Percentiles rank a stretch among this genome's conserved stretches.
Conservation (phyloP, 805 yeast genomes). For the Grigorovia transvaalensis region DNA sequence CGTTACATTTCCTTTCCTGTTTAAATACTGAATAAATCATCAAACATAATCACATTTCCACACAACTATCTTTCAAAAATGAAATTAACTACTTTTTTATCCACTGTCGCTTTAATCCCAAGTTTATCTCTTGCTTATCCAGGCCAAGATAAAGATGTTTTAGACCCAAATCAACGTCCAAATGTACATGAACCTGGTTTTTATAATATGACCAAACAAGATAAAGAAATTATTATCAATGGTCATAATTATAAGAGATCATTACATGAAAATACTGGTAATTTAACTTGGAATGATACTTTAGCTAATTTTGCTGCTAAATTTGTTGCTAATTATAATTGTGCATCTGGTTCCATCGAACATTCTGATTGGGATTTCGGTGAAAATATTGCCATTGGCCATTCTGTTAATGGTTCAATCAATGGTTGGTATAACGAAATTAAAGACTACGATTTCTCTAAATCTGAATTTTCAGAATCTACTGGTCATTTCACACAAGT, state of each 20-base stretch:
- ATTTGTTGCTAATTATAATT: slow-evolving; percentile 40
- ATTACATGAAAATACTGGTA: slow-evolving; percentile 15
- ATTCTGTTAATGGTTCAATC: slow-evolving; percentile 34
- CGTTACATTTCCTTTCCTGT: no score
- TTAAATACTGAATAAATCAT: no score
- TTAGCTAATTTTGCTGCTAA: slow-evolving; percentile 39
- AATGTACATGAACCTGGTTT: not conserved
- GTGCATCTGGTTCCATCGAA: slow-evolving; percentile 47
- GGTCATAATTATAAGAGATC: slow-evolving; percentile 36
- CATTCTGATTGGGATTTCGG: slow-evolving; percentile 55
- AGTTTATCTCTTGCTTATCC: not conserved
- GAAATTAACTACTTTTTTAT: not conserved
- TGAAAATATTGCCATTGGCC: slow-evolving; percentile 69
- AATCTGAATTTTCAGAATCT: slow-evolving; percentile 34
- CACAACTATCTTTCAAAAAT: no score
- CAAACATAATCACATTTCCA: no score
- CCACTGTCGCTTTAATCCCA: not conserved
- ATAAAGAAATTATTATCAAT: not conserved
- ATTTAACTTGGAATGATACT: slow-evolving; percentile 39
- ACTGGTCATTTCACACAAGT: slow-evolving; percentile 68
- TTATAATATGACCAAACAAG: not conserved
- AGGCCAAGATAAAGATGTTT: not conserved
- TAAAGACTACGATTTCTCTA: slow-evolving; percentile 41
- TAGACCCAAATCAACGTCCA: not conserved
- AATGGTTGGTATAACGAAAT: slow-evolving; percentile 72